These are phyloP conservation scores for Cucumis hystrix DNA, from an alignment of 306 rosid species.

Conservation along the genomic window DNA sequence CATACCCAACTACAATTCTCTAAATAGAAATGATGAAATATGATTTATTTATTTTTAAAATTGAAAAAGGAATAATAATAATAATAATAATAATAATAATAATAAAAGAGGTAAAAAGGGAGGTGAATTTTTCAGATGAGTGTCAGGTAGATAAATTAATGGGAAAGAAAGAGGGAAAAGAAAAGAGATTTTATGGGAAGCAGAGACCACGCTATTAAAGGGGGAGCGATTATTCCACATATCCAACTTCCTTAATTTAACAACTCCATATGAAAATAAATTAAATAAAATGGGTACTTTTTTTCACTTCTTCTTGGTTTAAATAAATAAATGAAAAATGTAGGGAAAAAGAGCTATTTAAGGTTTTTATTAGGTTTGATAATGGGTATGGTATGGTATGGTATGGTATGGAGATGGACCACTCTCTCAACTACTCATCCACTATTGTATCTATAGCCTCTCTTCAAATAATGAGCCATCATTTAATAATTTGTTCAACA, in stretches of 20 bases:
- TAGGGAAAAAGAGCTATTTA: neutral
- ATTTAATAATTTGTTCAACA: neutral
- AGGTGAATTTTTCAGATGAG: neutral
- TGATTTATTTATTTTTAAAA: too few relatives aligned
- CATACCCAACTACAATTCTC: too few relatives aligned
- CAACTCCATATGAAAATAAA: neutral
- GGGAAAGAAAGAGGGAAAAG: neutral
- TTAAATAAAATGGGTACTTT: neutral
- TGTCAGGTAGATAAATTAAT: neutral
- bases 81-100: too few relatives aligned
- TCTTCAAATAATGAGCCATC: neutral
- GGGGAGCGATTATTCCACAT: neutral
- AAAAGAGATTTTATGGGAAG: slow-evolving; percentile 11
- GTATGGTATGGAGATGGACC: neutral
- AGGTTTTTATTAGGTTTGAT: neutral
- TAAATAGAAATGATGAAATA: too few relatives aligned
- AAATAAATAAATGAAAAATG: neutral
- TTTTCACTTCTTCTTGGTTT: neutral
- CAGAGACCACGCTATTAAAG: slow-evolving; percentile 24
- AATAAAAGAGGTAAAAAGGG: neutral
- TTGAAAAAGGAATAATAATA: too few relatives aligned
- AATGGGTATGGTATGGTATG: neutral
- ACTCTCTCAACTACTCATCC: neutral
- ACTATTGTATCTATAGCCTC: neutral
- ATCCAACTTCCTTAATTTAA: neutral